Evolutionary conservation across 805 yeast species (phyloP), one percentile per base, ranked within the genome.

Genomic region (Sungouiella thailandica): DNA sequence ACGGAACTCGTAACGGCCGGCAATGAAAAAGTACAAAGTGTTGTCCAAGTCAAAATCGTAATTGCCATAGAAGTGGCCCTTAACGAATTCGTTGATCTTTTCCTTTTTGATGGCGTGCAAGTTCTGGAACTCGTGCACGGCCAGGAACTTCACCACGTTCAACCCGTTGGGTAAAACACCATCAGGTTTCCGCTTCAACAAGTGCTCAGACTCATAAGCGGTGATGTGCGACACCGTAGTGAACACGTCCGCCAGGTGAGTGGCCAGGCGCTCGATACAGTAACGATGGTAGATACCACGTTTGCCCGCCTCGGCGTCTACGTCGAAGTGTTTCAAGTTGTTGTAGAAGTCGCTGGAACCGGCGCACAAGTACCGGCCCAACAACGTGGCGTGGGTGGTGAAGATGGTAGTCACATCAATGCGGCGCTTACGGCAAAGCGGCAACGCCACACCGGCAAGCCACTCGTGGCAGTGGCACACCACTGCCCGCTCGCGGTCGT

Each of bases 181-280:
- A 55, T 90, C 98, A 1, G 98, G 98, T 60, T 90, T 89, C 44
- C 98, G 76, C 55, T 90, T 93, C 47, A 90, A 72, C 59, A 90
- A 69, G 58, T 89, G 94, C 64, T 90, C 97, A 5, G 90, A 70
- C 61, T 90, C 98, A 54, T 78, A 84, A 2, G 97, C 97, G n/a
- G 98, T 90, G 49, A 90, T 93, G 55, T 90, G 95, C 8, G 96
- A 86, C 8, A 90, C 98, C 0, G 98, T 93, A 23, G 98, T 90
- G 66, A 90, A 90, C 15, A 90, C 98, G 58, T 90, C 98, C 5
- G 95, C 87, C 10, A 93, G 74, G 57, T 90, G 97, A 12, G 96
- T 88, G 11, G 97, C 96, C 6, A 95, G 89, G 39, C 98, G 75
- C 66, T 90, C 98, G 45, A 90, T 83, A 62, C 98, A 90, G 60